phyloP scores from a whole-genome alignment of 306 rosid species.

The Argentina anserina region DNA sequence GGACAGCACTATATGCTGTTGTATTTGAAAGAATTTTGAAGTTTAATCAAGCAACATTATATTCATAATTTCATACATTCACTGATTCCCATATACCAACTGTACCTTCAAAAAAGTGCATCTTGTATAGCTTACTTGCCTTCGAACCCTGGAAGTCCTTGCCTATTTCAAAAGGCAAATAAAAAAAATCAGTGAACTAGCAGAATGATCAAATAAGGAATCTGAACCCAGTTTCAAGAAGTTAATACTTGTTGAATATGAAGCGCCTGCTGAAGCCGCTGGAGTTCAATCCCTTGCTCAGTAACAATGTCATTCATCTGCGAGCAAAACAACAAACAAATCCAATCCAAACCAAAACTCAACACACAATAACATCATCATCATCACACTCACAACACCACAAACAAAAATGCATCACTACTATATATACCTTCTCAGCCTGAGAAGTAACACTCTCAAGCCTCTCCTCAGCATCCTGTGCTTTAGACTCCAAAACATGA shows the following conservation, averaged over 20 bases:
- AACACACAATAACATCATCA: slow-evolving; percentile 3
- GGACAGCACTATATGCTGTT: not conserved
- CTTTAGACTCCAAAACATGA: slow-evolving; percentile 58
- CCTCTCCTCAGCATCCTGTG: slow-evolving; percentile 53
- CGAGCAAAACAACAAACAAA: slow-evolving; percentile 30
- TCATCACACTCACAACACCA: not conserved
- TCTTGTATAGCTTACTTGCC: slow-evolving; percentile 35
- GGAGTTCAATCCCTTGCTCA: slow-evolving; percentile 89
- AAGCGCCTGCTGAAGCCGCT: slow-evolving; percentile 97
- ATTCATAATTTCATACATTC: not conserved
- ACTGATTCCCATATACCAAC: slow-evolving; percentile 14
- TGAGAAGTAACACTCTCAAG: slow-evolving; percentile 42
- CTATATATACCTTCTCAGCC: slow-evolving; percentile 53
- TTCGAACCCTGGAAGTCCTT: slow-evolving; percentile 46
- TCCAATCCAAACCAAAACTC: slow-evolving; percentile 2
- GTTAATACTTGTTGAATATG: slow-evolving; percentile 55
- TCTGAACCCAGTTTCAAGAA: not conserved
- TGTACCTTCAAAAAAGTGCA: slow-evolving; percentile 73
- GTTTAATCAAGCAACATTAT: not conserved
- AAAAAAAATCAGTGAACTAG: slow-evolving; percentile 21
- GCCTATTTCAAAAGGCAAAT: slow-evolving; percentile 29
- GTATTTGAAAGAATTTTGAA: not conserved
- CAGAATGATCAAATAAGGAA: slow-evolving; percentile 7
- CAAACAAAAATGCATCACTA: not conserved
- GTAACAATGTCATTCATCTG: slow-evolving; percentile 71